phyloP scores from a whole-genome alignment of 1,284 basidiomycete species.

The Ustilago xerochloae region DNA sequence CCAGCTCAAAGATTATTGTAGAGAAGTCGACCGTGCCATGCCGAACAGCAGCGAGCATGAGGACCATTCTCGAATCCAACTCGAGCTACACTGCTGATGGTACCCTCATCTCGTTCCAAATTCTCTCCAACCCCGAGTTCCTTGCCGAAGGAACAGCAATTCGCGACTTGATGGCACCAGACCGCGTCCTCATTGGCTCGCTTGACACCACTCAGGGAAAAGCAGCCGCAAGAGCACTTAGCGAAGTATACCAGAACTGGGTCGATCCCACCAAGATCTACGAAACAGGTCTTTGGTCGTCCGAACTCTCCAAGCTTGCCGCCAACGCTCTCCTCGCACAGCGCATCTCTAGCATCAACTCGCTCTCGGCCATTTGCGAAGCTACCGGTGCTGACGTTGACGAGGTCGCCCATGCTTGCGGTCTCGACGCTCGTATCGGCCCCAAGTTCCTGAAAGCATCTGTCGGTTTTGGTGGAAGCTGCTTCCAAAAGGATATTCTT shows the following conservation, averaged over 20 bases:
- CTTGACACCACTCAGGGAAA: constrained; percentile 87
- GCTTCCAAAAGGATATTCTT: constrained; percentile 91
- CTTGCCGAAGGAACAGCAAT: constrained; percentile 98
- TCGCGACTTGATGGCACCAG: constrained; percentile 84
- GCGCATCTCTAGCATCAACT: constrained; percentile 97
- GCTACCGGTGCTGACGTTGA: constrained; percentile 99
- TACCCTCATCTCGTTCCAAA: constrained; percentile 90
- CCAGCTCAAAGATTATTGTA: constrained; percentile 94
- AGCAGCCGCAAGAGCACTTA: constrained; percentile 80
- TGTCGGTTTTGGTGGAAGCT: constrained; percentile 96
- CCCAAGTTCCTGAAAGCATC: constrained; percentile 94
- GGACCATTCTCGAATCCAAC: constrained; percentile 97
- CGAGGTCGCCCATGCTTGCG: constrained; percentile 94
- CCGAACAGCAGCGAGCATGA: constrained; percentile 98
- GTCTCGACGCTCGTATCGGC: constrained; percentile 90
- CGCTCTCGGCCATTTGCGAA: constrained; percentile 97
- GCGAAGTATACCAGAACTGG: constrained; percentile 92
- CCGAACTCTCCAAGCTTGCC: constrained; percentile 96
- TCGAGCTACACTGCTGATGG: constrained; percentile 72
- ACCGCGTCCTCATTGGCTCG: constrained; percentile 96
- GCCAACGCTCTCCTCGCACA: constrained; percentile 97
- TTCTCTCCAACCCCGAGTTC: constrained; percentile 99
- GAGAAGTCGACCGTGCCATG: constrained; percentile 99
- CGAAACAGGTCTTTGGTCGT: constrained; percentile 97
- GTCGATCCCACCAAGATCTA: constrained; percentile 87